These are phyloP conservation scores for Pyrenophora tritici-repentis DNA, from an alignment of 2,329 filamentous ascomycete genomes.

Conservation along the genomic window DNA sequence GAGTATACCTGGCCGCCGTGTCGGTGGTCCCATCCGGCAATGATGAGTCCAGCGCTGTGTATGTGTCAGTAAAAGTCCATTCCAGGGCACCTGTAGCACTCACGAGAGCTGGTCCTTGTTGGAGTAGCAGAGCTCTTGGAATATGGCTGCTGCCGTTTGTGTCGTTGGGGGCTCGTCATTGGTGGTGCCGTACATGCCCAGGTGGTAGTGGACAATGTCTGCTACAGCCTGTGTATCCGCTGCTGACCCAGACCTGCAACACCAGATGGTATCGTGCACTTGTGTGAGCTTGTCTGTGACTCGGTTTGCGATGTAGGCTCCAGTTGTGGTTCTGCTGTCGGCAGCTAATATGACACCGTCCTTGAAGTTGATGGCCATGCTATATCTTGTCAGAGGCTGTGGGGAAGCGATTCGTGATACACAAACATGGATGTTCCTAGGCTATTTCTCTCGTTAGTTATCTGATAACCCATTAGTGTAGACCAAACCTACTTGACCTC, in stretches of 20 bases:
- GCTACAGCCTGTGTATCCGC: conserved; percentile 98
- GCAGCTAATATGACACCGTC: conserved; percentile 97
- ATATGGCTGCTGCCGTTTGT: conserved; percentile 91
- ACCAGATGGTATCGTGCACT: conserved; percentile 99
- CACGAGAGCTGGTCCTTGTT: conserved; percentile 95
- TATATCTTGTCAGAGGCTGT: conserved; percentile 48
- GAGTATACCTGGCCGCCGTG: conserved; percentile 97
- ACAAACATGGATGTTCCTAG: conserved; percentile 95
- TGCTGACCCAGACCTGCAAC: conserved; percentile 95
- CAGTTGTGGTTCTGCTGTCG: conserved; percentile 96
- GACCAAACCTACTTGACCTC: conserved; percentile 87
- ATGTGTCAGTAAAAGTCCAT: conserved; percentile 21
- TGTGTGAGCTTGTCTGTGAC: conserved; percentile 99
- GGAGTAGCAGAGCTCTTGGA: conserved; percentile 96
- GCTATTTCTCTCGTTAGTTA: conserved; percentile 54
- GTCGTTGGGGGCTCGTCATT: conserved; percentile 92
- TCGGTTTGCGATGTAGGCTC: conserved; percentile 97
- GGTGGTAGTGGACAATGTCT: conserved; percentile 96
- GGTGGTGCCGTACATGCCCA: conserved; percentile 87
- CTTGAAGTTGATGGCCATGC: conserved; percentile 99
- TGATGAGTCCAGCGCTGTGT: conserved; percentile 88
- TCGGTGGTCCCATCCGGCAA: conserved; percentile 95
- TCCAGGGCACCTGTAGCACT: conserved; percentile 40
- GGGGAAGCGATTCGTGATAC: conserved; percentile 21
- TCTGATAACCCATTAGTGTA: neutral